These are phyloP conservation scores for Fusarium aywerte DNA, from an alignment of 2,329 filamentous ascomycete species.

Conservation along the genomic window DNA sequence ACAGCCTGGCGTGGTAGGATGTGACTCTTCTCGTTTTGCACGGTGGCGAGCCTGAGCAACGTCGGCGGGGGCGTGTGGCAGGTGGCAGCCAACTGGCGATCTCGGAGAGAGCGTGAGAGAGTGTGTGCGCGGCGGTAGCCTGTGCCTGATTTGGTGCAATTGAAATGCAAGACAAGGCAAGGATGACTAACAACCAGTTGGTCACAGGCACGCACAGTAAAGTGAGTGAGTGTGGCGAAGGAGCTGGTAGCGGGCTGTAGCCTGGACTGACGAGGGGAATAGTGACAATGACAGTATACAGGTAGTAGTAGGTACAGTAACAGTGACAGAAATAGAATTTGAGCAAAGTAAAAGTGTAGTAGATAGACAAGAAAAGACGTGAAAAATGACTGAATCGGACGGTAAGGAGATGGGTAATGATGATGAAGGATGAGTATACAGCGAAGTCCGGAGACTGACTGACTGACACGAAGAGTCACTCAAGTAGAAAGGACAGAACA, in stretches of 20 bases:
- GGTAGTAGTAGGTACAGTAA: slow-evolving; percentile 2
- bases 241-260: slow-evolving; percentile 36
- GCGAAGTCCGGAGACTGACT: slow-evolving; percentile 45
- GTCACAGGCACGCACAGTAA: slow-evolving; percentile 29
- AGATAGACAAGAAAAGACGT: neutral
- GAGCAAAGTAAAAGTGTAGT: slow-evolving; percentile 13
- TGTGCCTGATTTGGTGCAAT: slow-evolving; percentile 35
- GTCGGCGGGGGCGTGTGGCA: slow-evolving; percentile 46
- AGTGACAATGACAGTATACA: slow-evolving; percentile 19
- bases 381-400: slow-evolving; percentile 29
- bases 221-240: slow-evolving; percentile 43
- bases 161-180: slow-evolving; percentile 11
- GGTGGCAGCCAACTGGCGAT: slow-evolving; percentile 52
- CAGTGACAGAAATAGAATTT: slow-evolving; percentile 23
- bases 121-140: slow-evolving; percentile 46
- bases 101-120: slow-evolving; percentile 53
- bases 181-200: slow-evolving; percentile 42
- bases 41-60: slow-evolving; percentile 52
- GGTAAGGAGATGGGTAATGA: slow-evolving; percentile 20
- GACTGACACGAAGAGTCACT: slow-evolving; percentile 37
- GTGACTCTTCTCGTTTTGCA: slow-evolving; percentile 53
- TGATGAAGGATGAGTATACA: slow-evolving; percentile 40
- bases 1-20: slow-evolving; percentile 47
- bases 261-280: slow-evolving; percentile 40
- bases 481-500: slow-evolving; percentile 33